Base-by-base conservation (phyloP, 2,329 filamentous ascomycete genomes). In the Aureobasidium sp. region DNA sequence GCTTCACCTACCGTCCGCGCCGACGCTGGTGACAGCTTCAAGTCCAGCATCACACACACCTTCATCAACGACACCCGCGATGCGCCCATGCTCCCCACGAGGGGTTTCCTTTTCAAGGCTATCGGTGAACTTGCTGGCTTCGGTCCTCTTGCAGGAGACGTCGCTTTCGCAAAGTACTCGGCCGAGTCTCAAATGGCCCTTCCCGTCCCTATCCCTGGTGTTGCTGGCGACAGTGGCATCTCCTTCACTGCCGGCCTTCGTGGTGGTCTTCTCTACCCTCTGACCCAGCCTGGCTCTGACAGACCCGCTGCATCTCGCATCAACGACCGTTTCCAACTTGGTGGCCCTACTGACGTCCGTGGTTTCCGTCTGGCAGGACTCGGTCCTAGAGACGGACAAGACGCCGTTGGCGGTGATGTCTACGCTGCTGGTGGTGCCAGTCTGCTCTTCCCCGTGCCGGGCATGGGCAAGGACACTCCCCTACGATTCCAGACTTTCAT, bases 291-390 rank as follows among this genome's bases (percentile, higher is more conserved):
- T 7, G 77, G 76, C 57, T 68, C 74, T 19, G 77, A 77, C 51
- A 76, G 77, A 21, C 81, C 86, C 0, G 78, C 81, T 25, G 83
- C 87, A 4, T 95, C 89, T 65, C 85, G 90, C 31, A 82, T 97
- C 69, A 96, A 95, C 71, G 94, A 99, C 73, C 90, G 94, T 46
- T 99, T 99, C 77, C 85, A 91, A 69, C 88, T 99, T 33, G 94
- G 94, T 45, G 94, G 94, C 0, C 93, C 94, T 3, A 96, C 91
- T 3, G 93, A 96, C 70, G 89, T 99, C 15, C 89, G 94, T 60
- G 94, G 94, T 1, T 99, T 99, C 80, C 86, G 90, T 62, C 83
- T 95, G 23, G 89, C 87, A 21, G 94, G 94, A 1, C 81, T 99
- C 6, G 94, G 94, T 9, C 92, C 94, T 4, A 87, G 88, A 64